A percentile compares a stretch with the other conserved stretches of the same genome.
phyloP scores from a whole-genome alignment of 805 yeast genomes.

The Wickerhamiella brachini region DNA sequence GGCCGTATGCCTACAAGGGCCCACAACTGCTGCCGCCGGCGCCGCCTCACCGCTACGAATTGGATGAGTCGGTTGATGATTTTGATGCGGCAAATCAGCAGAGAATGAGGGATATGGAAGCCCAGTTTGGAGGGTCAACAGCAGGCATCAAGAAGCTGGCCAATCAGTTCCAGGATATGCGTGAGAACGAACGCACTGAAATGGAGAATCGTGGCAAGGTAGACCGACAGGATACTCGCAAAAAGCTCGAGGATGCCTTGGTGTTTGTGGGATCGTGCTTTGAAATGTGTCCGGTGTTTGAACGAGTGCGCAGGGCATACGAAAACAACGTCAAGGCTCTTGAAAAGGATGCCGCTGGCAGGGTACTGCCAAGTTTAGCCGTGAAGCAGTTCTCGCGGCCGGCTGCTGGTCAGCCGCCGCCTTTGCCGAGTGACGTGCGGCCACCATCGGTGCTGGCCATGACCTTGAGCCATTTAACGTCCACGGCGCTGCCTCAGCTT shows the following conservation, averaged over 20 bases:
- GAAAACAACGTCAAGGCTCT: conserved; percentile 74
- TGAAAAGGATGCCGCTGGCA: conserved; percentile 56
- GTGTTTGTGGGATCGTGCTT: conserved; percentile 73
- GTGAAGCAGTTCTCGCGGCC: conserved; percentile 92
- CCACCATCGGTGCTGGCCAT: conserved; percentile 65
- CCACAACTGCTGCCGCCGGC: not conserved
- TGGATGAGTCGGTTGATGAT: conserved; percentile 5
- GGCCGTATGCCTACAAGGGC: not conserved
- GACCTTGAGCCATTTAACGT: conserved; percentile 61
- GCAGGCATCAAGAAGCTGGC: conserved; percentile 55
- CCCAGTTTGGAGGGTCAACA: conserved; percentile 27
- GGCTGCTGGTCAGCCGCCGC: conserved; percentile 97
- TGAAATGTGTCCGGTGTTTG: conserved; percentile 93
- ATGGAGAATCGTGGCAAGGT: conserved; percentile 78
- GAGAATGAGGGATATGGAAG: conserved; percentile 39
- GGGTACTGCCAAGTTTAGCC: conserved; percentile 47
- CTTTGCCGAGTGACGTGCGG: conserved; percentile 92
- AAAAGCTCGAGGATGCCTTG: conserved; percentile 79
- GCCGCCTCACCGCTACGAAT: not conserved
- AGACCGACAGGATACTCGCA: conserved; percentile 72
- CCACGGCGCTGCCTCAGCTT: conserved; percentile 44
- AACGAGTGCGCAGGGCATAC: conserved; percentile 71
- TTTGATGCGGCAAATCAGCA: conserved; percentile 75
- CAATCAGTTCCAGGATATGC: conserved; percentile 52
- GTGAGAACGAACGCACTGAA: conserved; percentile 57